Evolutionary conservation across 108 stramenopile species (phyloP).

Genomic region (Schizochytrium sp.): DNA sequence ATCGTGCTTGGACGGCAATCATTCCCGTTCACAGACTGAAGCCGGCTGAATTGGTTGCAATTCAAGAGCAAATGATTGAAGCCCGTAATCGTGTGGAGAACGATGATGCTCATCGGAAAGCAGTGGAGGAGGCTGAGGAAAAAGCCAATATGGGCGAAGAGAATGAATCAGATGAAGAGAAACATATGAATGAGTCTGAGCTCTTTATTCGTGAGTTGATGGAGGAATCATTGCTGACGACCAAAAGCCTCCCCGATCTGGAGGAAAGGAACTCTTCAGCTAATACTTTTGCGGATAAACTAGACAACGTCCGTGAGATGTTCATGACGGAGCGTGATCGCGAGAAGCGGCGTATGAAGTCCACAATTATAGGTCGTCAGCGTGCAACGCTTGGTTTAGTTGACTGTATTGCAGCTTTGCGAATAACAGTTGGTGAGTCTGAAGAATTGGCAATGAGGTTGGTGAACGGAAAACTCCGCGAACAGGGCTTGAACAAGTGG

Average conservation of each 20-base stretch:
- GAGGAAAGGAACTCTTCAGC: not conserved
- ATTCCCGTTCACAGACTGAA: not conserved
- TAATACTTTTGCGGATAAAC: not conserved
- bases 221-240: not conserved
- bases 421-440: not conserved
- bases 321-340: not conserved
- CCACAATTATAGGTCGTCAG: constrained; percentile 2
- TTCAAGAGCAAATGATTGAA: not conserved
- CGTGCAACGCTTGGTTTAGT: not conserved
- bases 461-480: not conserved
- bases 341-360: not conserved
- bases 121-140: not conserved
- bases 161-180: not conserved
- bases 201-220: not conserved
- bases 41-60: constrained; percentile 11
- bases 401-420: not conserved
- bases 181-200: not conserved
- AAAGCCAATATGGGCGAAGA: not conserved
- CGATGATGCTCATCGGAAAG: not conserved
- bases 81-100: constrained; percentile 12
- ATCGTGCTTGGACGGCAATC: constrained; percentile 17
- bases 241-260: not conserved
- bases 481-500: not conserved
- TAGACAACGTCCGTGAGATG: not conserved
- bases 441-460: not conserved